Evolutionary conservation across 495 filamentous ascomycete genomes (phyloP), one percentile per base, ranked within the genome.

Genomic region (Lasiosphaeriaceae sp.): DNA sequence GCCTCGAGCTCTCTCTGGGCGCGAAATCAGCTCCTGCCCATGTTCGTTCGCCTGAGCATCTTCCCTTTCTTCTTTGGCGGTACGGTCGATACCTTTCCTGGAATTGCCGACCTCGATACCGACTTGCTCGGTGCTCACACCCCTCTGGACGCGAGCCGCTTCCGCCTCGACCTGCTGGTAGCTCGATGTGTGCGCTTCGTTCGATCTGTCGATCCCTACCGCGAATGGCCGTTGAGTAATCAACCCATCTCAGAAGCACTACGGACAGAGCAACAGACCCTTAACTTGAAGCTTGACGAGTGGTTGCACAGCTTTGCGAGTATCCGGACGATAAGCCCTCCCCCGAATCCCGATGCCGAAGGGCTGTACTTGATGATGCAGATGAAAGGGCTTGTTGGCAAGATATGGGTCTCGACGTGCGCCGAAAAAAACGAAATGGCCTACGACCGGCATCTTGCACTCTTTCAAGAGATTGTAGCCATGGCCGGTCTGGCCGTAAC

Each of bases 11-110:
- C 56, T 12, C 29, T 59, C 9, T 71, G 71, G 71, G 56, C 61
- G 0, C 63, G 61, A 20, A 58, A 70, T 19, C 56, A 70, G 19
- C 56, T 74, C 2, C 58, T 69, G 19, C 69, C 71, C 35, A 59
- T 70, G n/a, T 70, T 70, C 24, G 61, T 64, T 3, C 69, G 70
- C 3, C 53, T 74, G 39, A 70, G 65, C n/a, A 47, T 70, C 6
- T 58, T 60, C 47, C 74, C 65, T 11, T 62, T 58, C 58, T 78
- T 64, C 69, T 74, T 66, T 57, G 71, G 69, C 16, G 43, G 46
- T 17, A 63, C 60, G 1, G 20, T 46, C 12, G 19, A 55, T 1
- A 52, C 59, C 12, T 69, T 73, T 24, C 71, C 71, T n/a, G 51
- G 45, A 17, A 54, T 66, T 6, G 43, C 47, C 5, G 47, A 44